Evolutionary conservation across 257 asterid species (phyloP).

Genomic region (Ajuga chamaepitys): DNA sequence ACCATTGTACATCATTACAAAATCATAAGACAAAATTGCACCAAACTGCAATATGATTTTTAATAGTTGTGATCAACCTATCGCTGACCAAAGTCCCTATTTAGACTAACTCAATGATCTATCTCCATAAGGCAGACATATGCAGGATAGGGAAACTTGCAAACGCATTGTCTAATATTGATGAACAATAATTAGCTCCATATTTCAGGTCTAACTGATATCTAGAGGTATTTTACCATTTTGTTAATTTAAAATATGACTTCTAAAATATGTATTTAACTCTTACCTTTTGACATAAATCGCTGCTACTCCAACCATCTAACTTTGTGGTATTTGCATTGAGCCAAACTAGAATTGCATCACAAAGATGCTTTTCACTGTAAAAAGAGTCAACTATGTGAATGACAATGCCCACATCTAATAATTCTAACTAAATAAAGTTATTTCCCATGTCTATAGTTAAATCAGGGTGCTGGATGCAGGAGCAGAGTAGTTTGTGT

Average conservation of each 20-base stretch:
- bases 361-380: too few species aligned
- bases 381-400: constrained; percentile 12
- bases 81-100: background rate
- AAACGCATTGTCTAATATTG: background rate
- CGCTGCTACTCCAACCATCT: too few species aligned
- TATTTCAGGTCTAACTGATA: background rate
- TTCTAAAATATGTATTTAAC: too few species aligned
- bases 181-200: background rate
- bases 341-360: too few species aligned
- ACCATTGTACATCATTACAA: background rate
- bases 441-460: constrained; percentile 61
- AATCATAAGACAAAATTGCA: background rate
- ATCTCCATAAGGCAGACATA: background rate
- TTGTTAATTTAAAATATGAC: too few species aligned
- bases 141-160: constrained; percentile 9
- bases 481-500: constrained; percentile 34
- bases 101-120: background rate
- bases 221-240: background rate
- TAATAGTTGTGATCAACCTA: background rate
- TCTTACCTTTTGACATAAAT: too few species aligned
- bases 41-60: background rate
- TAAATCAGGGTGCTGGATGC: constrained; percentile 55
- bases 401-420: background rate
- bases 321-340: too few species aligned
- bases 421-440: background rate